Evolutionary conservation across 495 filamentous ascomycete species (phyloP), one percentile per base, ranked within the genome.

Genomic region (Penicillium roqueforti): DNA sequence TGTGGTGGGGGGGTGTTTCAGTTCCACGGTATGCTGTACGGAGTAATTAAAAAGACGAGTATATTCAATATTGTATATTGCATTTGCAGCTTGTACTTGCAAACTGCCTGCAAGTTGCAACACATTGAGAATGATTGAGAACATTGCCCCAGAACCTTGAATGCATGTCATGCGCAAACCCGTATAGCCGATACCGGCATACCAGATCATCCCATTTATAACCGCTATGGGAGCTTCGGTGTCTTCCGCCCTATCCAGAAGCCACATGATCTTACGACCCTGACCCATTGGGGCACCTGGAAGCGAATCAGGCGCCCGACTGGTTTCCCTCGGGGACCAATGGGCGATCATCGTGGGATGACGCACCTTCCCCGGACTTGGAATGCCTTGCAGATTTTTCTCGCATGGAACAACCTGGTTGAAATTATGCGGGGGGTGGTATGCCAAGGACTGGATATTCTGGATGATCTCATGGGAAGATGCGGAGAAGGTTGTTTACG

Each of bases 141-240:
- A 14, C 32, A 16, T 53, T 53, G 50, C 14, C 53, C 48, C 53
- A 60, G 53, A 53, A 53, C 34, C 10, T 37, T 37, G 32, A 29
- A 11, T 26, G 34, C 26, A 25, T 13, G 14, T 28, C 26, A 48
- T 29, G 28, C 9, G 28, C 28, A 10, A 29, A 23, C 2, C 28
- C 28, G 14, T n/a, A 50, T 57, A 65, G 59, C 62, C 62, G 62
- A 65, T 60, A 60, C 54, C 59, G 62, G 61, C 9, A 37, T 16
- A 16, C 16, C 20, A 26, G 32, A 34, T 34, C 32, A 14, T 34
- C 32, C 32, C 32, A 34, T 29, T 9, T 11, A 10, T 14, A 13
- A 32, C 31, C 3, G 5, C 5, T 14, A 32, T 32, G 3, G 29
- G 29, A 13, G 11, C 29, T 31, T 34, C 34, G 29, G 20, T 2